phyloP scores from a whole-genome alignment of 441 rosid genomes.

The Adansonia gregorii region DNA sequence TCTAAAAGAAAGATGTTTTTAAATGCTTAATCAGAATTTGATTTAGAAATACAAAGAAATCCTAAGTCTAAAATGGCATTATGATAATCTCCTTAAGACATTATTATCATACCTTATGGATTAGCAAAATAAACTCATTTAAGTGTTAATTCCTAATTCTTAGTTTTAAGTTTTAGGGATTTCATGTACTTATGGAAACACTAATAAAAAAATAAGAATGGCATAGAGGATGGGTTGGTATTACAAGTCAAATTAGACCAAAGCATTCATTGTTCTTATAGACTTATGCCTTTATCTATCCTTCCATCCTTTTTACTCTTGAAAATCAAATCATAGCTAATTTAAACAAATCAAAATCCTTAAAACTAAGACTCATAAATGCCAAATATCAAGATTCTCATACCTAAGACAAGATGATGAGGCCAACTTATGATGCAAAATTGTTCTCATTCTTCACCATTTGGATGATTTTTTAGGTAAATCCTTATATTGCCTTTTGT shows the following conservation, averaged over 20 bases:
- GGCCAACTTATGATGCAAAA: constrained; percentile 88
- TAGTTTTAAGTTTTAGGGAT: too few species aligned
- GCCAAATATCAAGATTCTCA: not conserved
- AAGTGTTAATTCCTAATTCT: too few species aligned
- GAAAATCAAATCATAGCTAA: not conserved
- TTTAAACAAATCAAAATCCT: not conserved
- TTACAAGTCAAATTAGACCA: not conserved
- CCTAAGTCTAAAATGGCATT: too few species aligned
- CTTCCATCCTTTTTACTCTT: not conserved
- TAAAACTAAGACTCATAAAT: not conserved
- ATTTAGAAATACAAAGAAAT: too few species aligned
- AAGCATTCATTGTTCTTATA: not conserved
- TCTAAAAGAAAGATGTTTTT: too few species aligned
- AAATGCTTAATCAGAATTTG: too few species aligned
- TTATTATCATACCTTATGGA: too few species aligned
- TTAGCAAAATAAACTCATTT: too few species aligned
- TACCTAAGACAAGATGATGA: constrained; percentile 85
- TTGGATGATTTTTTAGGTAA: constrained; percentile 76
- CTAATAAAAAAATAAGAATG: too few species aligned
- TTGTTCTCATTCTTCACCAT: constrained; percentile 75
- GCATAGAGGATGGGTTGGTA: too few species aligned
- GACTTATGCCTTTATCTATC: not conserved
- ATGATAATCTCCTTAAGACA: too few species aligned
- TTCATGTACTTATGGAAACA: too few species aligned
- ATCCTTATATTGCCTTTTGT: constrained; percentile 79